Conservation (phyloP, 129 eudicot species). For the Kitagawia praeruptora region DNA sequence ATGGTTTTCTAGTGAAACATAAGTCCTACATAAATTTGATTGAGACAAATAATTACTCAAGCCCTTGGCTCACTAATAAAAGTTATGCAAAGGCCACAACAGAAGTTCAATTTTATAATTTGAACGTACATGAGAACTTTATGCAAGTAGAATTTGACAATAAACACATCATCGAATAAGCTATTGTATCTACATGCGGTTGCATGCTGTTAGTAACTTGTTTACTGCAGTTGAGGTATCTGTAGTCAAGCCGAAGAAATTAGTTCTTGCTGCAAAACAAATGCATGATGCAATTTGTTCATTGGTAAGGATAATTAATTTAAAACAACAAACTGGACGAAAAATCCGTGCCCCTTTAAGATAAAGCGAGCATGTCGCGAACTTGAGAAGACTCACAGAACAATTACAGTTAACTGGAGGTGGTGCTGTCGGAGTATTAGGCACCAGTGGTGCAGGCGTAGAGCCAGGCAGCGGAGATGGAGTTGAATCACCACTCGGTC, state of each 20-base stretch:
- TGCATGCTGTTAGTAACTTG: neutral
- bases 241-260: neutral
- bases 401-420: slow-evolving; percentile 1
- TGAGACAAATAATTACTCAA: neutral
- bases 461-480: neutral
- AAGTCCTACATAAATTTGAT: neutral
- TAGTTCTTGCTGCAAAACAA: neutral
- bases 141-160: neutral
- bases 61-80: neutral
- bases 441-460: neutral
- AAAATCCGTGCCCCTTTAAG: neutral
- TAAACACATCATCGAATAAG: neutral
- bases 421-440: neutral
- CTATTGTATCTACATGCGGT: neutral
- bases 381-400: neutral
- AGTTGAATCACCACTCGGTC: neutral
- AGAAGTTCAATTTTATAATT: neutral
- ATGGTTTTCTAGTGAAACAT: neutral
- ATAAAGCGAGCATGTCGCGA: neutral
- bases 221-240: neutral
- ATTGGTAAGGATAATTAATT: neutral
- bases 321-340: neutral
- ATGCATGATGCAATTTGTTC: slow-evolving; percentile 2
- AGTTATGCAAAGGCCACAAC: neutral
- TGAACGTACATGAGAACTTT: neutral